Base-by-base conservation (phyloP, 257 asterid genomes). In the Datura wrightii region DNA sequence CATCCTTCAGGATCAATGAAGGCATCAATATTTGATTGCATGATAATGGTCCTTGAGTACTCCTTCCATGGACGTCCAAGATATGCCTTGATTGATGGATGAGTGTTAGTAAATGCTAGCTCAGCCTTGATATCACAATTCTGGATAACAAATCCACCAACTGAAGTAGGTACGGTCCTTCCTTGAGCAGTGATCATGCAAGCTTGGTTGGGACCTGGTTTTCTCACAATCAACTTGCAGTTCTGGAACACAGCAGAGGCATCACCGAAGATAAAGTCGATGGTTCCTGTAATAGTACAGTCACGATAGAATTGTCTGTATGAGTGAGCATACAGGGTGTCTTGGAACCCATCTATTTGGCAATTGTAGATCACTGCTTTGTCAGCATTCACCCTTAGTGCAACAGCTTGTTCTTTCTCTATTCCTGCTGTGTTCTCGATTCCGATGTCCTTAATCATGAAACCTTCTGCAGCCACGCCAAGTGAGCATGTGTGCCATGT, bases 391-490 rank as follows among this genome's bases (percentile, higher is more conserved):
- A 86, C 90, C 0, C 95, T 88, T 19, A 94, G 88, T 10, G 98
- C 98, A 11, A 93, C 93, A 1, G 98, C 98, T 42, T 92, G 96
- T 84, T 88, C 88, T 39, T 85, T 88, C 0, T 24, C 74, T 0
- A 91, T 50, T 2, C 97, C 98, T 1, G 97, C 97, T 2, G 92
- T 83, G 92, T 94, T 94, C 82, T 93, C 93, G 41, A 94, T 55
- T 8, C 86, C 94, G 44, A 94, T 88, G 84, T 93, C 90, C 83
- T 62, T 90, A 5, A 88, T 93, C 8, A 88, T 41, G 79, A 92
- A 91, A 10, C 83, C 87, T 1, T 90, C 90, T 5, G 86, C 90
- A 37, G 31, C 6, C 16, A 15, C 31, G 11, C 52, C 11, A 36
- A 67, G 78, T 8, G 31, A 2, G 5, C 6, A 24, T 34, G 78